These are phyloP conservation scores for Colletotrichum australisinense DNA, from an alignment of 2,329 filamentous ascomycete genomes.

Conservation along the genomic window DNA sequence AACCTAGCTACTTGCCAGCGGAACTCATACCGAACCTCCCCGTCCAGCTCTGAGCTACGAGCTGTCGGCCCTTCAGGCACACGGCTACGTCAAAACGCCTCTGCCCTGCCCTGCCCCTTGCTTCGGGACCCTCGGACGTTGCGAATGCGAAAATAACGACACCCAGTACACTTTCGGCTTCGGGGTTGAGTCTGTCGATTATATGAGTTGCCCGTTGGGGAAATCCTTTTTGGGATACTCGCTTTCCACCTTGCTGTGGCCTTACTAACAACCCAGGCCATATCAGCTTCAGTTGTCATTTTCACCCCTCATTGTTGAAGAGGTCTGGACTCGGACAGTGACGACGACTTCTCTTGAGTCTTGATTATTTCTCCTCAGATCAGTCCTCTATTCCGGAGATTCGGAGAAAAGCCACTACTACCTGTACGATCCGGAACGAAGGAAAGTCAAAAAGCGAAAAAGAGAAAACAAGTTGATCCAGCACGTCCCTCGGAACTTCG, in stretches of 20 bases:
- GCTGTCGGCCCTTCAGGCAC: background rate
- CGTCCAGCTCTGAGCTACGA: no score
- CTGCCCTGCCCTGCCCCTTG: background rate
- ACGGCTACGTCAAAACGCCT: background rate
- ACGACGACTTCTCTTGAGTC: background rate
- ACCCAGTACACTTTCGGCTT: background rate
- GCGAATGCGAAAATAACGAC: background rate
- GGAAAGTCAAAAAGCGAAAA: background rate
- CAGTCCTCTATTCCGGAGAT: background rate
- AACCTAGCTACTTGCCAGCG: background rate
- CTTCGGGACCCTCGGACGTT: background rate
- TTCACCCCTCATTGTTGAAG: background rate
- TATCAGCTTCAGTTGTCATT: background rate
- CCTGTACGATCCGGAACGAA: background rate
- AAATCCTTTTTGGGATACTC: slow-evolving; percentile 6
- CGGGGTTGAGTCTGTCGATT: background rate
- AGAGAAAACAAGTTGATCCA: background rate
- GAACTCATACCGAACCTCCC: no score
- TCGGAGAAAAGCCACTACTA: background rate
- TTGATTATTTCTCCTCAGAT: background rate
- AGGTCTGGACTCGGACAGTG: background rate
- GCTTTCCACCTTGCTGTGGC: background rate
- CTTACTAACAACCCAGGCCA: background rate
- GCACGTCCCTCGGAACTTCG: background rate
- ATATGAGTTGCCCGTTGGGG: background rate